These are phyloP conservation scores for Eremothecium coryli DNA, from an alignment of 1,139 yeast species.

Conservation along the genomic window DNA sequence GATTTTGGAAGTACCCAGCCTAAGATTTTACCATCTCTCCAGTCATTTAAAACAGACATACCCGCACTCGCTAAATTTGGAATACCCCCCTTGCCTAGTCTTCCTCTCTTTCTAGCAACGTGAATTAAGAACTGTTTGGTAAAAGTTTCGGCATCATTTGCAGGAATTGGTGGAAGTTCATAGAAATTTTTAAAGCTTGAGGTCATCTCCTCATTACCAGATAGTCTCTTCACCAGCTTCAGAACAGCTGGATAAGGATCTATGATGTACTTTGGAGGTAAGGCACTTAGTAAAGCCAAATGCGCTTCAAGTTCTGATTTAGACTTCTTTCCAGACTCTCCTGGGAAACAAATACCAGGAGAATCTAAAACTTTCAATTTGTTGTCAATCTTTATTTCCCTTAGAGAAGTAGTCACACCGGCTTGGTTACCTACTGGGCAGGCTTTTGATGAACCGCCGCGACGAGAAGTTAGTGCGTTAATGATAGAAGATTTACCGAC, in stretches of 20 bases:
- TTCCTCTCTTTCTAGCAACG: constrained; percentile 85
- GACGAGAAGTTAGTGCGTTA: constrained; percentile 79
- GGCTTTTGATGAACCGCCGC: constrained; percentile 59
- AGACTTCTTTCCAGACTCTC: constrained; percentile 41
- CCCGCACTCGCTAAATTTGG: constrained; percentile 88
- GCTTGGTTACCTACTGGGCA: constrained; percentile 98
- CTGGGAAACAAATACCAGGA: constrained; percentile 97
- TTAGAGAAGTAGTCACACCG: constrained; percentile 85
- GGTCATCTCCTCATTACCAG: constrained; percentile 65
- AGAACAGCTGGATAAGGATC: constrained; percentile 84
- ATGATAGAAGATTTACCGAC: constrained; percentile 93
- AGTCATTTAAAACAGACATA: constrained; percentile 72
- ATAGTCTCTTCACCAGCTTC: constrained; percentile 62
- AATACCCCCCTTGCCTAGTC: constrained; percentile 86
- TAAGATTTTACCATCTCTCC: constrained; percentile 92
- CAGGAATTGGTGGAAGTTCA: constrained; percentile 72
- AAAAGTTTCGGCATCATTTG: constrained; percentile 51
- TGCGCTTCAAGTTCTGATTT: constrained; percentile 74
- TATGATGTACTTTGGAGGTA: constrained; percentile 76
- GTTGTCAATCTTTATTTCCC: constrained; percentile 88
- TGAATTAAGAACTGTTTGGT: constrained; percentile 82
- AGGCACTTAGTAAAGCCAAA: constrained; percentile 75
- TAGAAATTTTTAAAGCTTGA: constrained; percentile 66
- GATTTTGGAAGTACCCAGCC: constrained; percentile 88
- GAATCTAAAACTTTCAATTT: constrained; percentile 85